Evolutionary conservation across 352 stramenopile genomes (phyloP).

Genomic region (Phytophthora pisi): DNA sequence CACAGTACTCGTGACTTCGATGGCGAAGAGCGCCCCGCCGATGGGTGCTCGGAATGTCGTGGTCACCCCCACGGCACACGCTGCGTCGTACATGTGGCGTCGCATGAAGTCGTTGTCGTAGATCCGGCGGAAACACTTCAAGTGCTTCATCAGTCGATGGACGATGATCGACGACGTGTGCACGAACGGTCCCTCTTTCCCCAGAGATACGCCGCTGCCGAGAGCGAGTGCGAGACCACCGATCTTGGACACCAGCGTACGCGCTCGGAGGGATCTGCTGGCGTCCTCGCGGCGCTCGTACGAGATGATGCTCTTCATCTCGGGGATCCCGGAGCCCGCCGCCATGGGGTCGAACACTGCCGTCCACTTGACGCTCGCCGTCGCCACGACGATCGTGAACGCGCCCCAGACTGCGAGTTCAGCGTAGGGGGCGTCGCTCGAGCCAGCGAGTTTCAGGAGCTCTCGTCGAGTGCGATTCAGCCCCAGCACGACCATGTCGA

Average conservation of each 20-base stretch:
- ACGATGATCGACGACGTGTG: slow-evolving; percentile 90
- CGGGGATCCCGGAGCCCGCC: slow-evolving; percentile 68
- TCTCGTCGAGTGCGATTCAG: slow-evolving; percentile 40
- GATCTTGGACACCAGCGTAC: slow-evolving; percentile 75
- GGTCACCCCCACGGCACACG: slow-evolving; percentile 88
- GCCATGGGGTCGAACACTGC: slow-evolving; percentile 48
- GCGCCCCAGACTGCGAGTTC: slow-evolving; percentile 39
- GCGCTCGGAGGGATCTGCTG: slow-evolving; percentile 44
- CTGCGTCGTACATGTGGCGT: slow-evolving; percentile 87
- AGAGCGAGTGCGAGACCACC: slow-evolving; percentile 93
- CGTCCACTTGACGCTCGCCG: slow-evolving; percentile 51
- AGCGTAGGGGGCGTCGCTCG: slow-evolving; percentile 25
- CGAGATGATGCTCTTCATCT: slow-evolving; percentile 85
- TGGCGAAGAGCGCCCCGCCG: slow-evolving; percentile 90
- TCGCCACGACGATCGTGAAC: slow-evolving; percentile 42
- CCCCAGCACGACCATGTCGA: slow-evolving; percentile 28
- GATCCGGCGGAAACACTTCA: slow-evolving; percentile 70
- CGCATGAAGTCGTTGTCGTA: slow-evolving; percentile 68
- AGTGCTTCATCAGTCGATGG: slow-evolving; percentile 82
- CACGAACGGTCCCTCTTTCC: slow-evolving; percentile 98
- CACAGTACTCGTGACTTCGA: slow-evolving; percentile 87
- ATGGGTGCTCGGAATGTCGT: slow-evolving; percentile 90
- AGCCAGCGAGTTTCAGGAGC: slow-evolving; percentile 8
- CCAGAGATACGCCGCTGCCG: slow-evolving; percentile 92
- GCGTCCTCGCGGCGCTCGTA: slow-evolving; percentile 57